Evolutionary conservation across 2,329 filamentous ascomycete genomes (phyloP), one percentile per base, ranked within the genome.

Genomic region (Botrytis aclada): DNA sequence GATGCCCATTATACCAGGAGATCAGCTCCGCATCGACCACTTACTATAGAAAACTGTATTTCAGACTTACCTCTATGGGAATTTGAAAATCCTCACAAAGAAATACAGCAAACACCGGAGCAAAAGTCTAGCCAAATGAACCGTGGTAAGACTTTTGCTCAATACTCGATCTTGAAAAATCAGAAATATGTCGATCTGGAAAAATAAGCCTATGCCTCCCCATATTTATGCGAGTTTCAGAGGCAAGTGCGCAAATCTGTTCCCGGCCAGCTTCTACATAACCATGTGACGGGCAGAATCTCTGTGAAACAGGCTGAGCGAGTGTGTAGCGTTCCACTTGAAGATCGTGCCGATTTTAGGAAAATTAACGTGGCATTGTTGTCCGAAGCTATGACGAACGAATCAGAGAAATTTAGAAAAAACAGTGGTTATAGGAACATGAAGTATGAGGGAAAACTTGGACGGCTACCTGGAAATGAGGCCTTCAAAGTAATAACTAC

Each of bases 11-110:
- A 69, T 6, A 43, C 37, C 5, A 65, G 72, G 34, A 70, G 41
- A 14, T 60, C 74, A 4, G 75, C 76, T 14, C 74, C 76, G 1
- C 75, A 77, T 65, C 20, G n/a, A 3, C 41, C 56, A 14, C 37
- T 75, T 9, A 75, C 71, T 9, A 60, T 77, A 14, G 76, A 74
- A 22, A 75, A 74, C 41, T 72, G 69, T 2, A 29, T 76, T 4
- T 71, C 69, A 5, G 77, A 78, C 63, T 61, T 78, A 1, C 73
- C 76, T 18, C 29, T 22, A 4, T 76, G 75, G 47, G 76, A 78
- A 6, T 76, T 75, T 73, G 58, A n/a, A 16, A 74, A 76, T 51
- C 69, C 73, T 4, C 63, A 74, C 18, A 12, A 5, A 10, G n/a
- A 43, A 18, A 34, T 63, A 25, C 14, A n/a, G 4, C 54, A 74